These are phyloP conservation scores for Apiospora malaysiana DNA, from an alignment of 2,329 filamentous ascomycete genomes.

Conservation along the genomic window DNA sequence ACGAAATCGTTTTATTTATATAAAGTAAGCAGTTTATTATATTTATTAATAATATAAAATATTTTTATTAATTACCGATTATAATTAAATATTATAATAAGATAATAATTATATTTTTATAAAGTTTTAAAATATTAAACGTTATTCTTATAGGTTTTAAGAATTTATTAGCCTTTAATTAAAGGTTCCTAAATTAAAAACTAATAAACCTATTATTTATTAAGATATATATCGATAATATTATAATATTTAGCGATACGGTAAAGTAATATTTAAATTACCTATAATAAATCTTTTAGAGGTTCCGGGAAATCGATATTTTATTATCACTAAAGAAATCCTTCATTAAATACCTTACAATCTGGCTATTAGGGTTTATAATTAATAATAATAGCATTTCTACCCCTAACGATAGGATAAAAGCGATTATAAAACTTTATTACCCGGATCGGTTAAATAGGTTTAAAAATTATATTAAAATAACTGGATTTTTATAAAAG, in stretches of 20 bases:
- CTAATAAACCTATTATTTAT: neutral
- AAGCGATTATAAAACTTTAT: neutral
- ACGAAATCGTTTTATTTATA: too few species aligned
- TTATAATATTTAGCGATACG: neutral
- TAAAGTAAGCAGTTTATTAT: too few species aligned
- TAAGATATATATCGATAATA: neutral
- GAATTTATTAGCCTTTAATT: neutral
- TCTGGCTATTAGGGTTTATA: neutral
- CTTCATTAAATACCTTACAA: neutral
- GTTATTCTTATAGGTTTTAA: neutral
- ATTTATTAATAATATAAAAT: neutral
- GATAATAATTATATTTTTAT: conserved; percentile 2
- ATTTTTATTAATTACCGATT: conserved; percentile 15
- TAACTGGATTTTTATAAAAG: neutral
- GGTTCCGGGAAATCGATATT: neutral
- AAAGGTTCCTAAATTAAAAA: neutral
- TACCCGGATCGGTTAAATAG: neutral
- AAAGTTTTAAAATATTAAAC: neutral
- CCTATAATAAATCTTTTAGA: neutral
- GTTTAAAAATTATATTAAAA: neutral
- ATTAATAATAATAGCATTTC: neutral
- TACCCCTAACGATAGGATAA: neutral
- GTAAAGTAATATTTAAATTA: neutral
- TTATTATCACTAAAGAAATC: neutral
- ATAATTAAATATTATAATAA: conserved; percentile 15